Evolutionary conservation across 257 asterid genomes (phyloP).

Genomic region (Fraxinus excelsior): DNA sequence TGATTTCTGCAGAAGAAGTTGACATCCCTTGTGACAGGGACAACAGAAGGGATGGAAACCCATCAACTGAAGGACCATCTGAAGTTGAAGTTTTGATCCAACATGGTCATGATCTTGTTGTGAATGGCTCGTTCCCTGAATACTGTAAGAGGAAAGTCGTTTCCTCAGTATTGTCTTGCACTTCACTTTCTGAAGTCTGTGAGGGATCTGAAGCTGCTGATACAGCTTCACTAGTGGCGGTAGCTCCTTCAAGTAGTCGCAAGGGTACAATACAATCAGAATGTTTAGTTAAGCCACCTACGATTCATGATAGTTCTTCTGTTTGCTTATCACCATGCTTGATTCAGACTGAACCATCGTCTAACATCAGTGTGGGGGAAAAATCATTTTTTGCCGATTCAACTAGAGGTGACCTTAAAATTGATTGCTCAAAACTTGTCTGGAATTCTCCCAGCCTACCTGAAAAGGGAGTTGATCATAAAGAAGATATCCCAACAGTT

Average conservation of each 20-base stretch:
- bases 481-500: constrained; percentile 34
- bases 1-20: constrained; percentile 37
- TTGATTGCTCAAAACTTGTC: constrained; percentile 34
- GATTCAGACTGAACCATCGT: background rate
- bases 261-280: constrained; percentile 10
- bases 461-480: constrained; percentile 35
- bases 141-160: constrained; percentile 45
- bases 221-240: constrained; percentile 2
- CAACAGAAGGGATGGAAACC: constrained; percentile 28
- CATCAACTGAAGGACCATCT: constrained; percentile 30
- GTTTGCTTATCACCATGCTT: constrained; percentile 26
- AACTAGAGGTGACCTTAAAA: constrained; percentile 30
- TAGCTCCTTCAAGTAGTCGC: constrained; percentile 7
- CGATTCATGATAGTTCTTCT: background rate
- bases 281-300: constrained; percentile 3
- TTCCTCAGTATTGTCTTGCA: constrained; percentile 35
- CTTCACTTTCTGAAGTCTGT: constrained; percentile 29
- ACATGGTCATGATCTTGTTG: constrained; percentile 32
- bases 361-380: constrained; percentile 6
- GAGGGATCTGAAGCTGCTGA: constrained; percentile 14
- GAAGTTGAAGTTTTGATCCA: constrained; percentile 28
- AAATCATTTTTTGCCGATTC: constrained; percentile 28
- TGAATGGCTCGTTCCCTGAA: constrained; percentile 29
- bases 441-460: constrained; percentile 31
- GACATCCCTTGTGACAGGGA: constrained; percentile 32